Conservation (phyloP, 768 basidiomycete species). For the Baorangia bicolor region DNA sequence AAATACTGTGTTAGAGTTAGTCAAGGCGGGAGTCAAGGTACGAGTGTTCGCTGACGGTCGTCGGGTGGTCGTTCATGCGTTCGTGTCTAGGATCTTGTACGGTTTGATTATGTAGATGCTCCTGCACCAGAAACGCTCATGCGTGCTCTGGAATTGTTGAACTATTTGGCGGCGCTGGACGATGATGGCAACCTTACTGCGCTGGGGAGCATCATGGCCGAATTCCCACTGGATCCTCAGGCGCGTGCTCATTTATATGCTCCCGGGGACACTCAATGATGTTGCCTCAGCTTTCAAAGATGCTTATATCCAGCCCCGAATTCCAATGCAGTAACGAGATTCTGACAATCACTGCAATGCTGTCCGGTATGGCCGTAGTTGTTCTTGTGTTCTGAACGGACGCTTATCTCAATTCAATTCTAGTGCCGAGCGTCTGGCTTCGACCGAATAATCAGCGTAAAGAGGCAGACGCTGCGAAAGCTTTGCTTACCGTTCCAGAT, state of each 20-base stretch:
- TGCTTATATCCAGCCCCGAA: conserved; percentile 92
- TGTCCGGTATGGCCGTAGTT: conserved; percentile 64
- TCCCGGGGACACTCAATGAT: not conserved
- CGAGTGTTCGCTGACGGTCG: not conserved
- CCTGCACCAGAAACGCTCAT: conserved; percentile 96
- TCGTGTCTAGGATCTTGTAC: conserved; percentile 62
- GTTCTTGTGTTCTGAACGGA: not conserved
- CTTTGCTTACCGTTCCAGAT: conserved; percentile 83
- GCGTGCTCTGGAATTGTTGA: conserved; percentile 92
- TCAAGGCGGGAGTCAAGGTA: conserved; percentile 91
- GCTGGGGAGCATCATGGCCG: conserved; percentile 90
- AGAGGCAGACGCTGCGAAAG: conserved; percentile 93
- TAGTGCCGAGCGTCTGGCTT: conserved; percentile 88
- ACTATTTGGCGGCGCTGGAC: conserved; percentile 89
- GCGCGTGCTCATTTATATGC: conserved; percentile 36
- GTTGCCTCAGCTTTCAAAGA: conserved; percentile 66
- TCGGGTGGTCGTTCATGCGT: not conserved
- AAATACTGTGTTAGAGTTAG: conserved; percentile 89
- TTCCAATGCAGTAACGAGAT: conserved; percentile 97
- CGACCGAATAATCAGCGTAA: conserved; percentile 84
- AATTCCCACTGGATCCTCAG: conserved; percentile 98
- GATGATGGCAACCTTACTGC: conserved; percentile 91
- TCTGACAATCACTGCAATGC: conserved; percentile 92
- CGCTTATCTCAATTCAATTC: not conserved
- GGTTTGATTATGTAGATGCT: conserved; percentile 88